A percentile compares a stretch with the other conserved stretches of the same genome.
phyloP scores from a whole-genome alignment of 2,329 filamentous ascomycete species.

The Bipolaris zeicola region DNA sequence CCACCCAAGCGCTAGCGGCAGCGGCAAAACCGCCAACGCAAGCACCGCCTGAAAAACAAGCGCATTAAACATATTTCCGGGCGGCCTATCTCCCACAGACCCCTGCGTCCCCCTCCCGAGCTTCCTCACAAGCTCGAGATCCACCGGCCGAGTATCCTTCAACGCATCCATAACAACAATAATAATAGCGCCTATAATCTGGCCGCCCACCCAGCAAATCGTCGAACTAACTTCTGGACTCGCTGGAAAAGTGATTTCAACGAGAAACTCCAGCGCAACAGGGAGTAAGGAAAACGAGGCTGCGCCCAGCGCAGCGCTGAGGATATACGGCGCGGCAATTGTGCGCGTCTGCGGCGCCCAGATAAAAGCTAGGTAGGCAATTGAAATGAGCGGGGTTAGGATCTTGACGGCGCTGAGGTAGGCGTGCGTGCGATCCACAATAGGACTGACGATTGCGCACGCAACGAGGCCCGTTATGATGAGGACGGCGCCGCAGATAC shows the following conservation, averaged over 20 bases:
- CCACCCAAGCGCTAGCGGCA: conserved; percentile 71
- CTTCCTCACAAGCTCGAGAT: conserved; percentile 37
- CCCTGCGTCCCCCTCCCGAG: conserved; percentile 27
- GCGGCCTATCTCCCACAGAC: conserved; percentile 54
- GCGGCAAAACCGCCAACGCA: conserved; percentile 66
- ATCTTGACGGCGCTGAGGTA: conserved; percentile 76
- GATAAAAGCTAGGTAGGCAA: conserved; percentile 77
- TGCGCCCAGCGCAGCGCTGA: conserved; percentile 78
- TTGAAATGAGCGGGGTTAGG: conserved; percentile 73
- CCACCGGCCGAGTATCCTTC: conserved; percentile 48
- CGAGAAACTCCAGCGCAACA: conserved; percentile 82
- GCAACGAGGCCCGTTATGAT: conserved; percentile 85
- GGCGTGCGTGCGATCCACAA: conserved; percentile 83
- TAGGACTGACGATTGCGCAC: conserved; percentile 76
- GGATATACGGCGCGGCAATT: conserved; percentile 72
- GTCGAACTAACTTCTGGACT: conserved; percentile 84
- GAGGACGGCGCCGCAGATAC: conserved; percentile 85
- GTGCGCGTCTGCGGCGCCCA: conserved; percentile 73
- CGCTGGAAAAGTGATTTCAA: conserved; percentile 85
- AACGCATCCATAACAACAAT: conserved; percentile 82
- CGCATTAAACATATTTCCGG: conserved; percentile 73
- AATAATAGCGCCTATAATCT: conserved; percentile 83
- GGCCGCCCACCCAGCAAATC: conserved; percentile 83
- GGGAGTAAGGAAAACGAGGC: conserved; percentile 81
- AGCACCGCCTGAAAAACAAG: conserved; percentile 81